Conservation (phyloP, 441 rosid species). For the Viola pubescens region DNA sequence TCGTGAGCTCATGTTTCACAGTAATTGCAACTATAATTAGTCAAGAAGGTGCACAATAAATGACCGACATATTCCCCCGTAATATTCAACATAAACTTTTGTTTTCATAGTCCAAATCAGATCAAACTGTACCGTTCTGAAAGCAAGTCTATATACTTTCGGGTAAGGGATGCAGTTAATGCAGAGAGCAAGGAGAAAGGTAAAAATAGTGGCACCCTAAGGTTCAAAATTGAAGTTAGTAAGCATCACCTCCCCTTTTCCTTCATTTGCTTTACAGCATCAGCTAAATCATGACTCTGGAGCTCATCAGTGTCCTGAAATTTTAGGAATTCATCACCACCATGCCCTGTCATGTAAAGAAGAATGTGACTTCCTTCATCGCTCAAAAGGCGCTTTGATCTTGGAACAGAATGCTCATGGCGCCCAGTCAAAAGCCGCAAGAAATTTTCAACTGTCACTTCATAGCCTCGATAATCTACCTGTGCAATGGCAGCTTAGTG, state of each 20-base stretch:
- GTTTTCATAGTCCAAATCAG: too few relatives aligned
- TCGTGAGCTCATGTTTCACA: slow-evolving; percentile 6
- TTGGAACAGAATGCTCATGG: slow-evolving; percentile 85
- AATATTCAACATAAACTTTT: too few relatives aligned
- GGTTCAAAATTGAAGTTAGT: too few relatives aligned
- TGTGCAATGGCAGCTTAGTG: slow-evolving; percentile 30
- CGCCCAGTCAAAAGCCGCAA: slow-evolving; percentile 89
- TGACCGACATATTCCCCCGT: neutral
- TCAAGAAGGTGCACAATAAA: neutral
- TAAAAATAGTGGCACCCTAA: too few relatives aligned
- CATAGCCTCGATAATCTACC: slow-evolving; percentile 98
- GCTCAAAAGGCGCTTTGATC: slow-evolving; percentile 94
- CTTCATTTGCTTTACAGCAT: slow-evolving; percentile 98
- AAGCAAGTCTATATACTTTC: too few relatives aligned
- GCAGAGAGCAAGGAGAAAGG: too few relatives aligned
- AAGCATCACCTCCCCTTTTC: slow-evolving; percentile 63
- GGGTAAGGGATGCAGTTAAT: too few relatives aligned
- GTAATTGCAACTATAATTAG: slow-evolving; percentile 2
- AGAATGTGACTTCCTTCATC: slow-evolving; percentile 99
- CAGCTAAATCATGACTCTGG: slow-evolving; percentile 98
- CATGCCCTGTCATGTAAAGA: slow-evolving; percentile 98
- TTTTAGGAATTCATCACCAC: slow-evolving; percentile 92
- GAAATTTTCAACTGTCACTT: slow-evolving; percentile 86
- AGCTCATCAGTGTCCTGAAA: slow-evolving; percentile 99
- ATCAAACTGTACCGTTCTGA: too few relatives aligned